These are phyloP conservation scores for Suillus plorans DNA, from an alignment of 768 basidiomycete species.

Conservation along the genomic window DNA sequence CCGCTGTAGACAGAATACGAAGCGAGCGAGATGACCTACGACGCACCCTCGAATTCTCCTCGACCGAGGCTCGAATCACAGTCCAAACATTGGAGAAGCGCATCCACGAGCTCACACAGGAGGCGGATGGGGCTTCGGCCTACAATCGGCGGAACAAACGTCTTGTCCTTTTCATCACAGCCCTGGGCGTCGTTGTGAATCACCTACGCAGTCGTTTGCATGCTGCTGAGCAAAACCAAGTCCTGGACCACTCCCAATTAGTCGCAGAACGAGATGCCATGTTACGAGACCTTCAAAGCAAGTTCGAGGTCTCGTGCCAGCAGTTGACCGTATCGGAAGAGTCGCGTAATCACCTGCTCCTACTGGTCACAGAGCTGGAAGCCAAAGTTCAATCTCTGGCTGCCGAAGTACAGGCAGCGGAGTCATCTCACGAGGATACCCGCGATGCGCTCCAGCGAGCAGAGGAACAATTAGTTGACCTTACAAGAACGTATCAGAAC, in stretches of 20 bases:
- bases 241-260: constrained; percentile 11
- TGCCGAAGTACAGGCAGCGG: constrained; percentile 32
- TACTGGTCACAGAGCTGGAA: constrained; percentile 37
- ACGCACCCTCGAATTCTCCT: constrained; percentile 65
- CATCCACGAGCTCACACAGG: constrained; percentile 35
- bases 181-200: constrained; percentile 41
- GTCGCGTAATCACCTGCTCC: constrained; percentile 21
- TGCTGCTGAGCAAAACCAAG: constrained; percentile 12
- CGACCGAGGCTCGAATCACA: constrained; percentile 64
- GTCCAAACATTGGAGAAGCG: constrained; percentile 58
- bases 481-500: constrained; percentile 49
- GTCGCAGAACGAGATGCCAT: constrained; percentile 17
- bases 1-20: constrained; percentile 66
- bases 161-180: constrained; percentile 33
- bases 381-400: constrained; percentile 31
- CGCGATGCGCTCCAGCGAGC: constrained; percentile 27
- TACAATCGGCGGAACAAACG: constrained; percentile 22
- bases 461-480: constrained; percentile 43
- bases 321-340: constrained; percentile 35
- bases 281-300: constrained; percentile 27
- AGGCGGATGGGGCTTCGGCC: constrained; percentile 6
- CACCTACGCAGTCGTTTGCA: constrained; percentile 31
- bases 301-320: constrained; percentile 33
- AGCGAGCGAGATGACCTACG: constrained; percentile 62
- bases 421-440: constrained; percentile 36